Conservation (phyloP, 2,329 filamentous ascomycete species). For the Ampelomyces quisqualis region DNA sequence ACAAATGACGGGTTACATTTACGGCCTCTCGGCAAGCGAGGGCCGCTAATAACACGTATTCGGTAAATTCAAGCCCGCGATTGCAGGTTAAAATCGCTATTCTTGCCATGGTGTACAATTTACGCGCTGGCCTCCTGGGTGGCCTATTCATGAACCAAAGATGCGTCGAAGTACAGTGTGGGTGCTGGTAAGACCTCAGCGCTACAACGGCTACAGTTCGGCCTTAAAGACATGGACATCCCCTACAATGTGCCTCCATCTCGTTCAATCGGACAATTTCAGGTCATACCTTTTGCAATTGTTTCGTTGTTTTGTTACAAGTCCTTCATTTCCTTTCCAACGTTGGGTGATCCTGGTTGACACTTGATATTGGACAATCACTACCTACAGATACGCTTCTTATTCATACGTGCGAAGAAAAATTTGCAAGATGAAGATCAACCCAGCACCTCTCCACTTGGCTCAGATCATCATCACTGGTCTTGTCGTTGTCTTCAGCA, state of each 20-base stretch:
- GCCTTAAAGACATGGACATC: conserved; percentile 36
- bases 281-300: conserved; percentile 19
- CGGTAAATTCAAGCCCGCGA: conserved; percentile 9
- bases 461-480: conserved; percentile 38
- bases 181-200: conserved; percentile 6
- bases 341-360: conserved; percentile 36
- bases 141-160: conserved; percentile 18
- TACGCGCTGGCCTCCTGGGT: conserved; percentile 29
- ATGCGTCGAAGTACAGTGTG: conserved; percentile 7
- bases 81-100: conserved; percentile 21
- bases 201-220: conserved; percentile 1
- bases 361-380: conserved; percentile 10
- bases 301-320: conserved; percentile 17
- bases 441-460: conserved; percentile 40
- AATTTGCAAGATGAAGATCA: conserved; percentile 38
- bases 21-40: conserved; percentile 6
- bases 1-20: conserved; percentile 5
- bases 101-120: conserved; percentile 14
- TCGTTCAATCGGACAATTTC: conserved; percentile 17
- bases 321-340: conserved; percentile 25
- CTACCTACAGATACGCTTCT: conserved; percentile 6
- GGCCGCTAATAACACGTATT: conserved; percentile 15
- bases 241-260: conserved; percentile 20
- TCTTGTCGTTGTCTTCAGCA: conserved; percentile 44
- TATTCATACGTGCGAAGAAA: conserved; percentile 6